phyloP scores from a whole-genome alignment of 305 asterid species.

The Fraxinus ornus region DNA sequence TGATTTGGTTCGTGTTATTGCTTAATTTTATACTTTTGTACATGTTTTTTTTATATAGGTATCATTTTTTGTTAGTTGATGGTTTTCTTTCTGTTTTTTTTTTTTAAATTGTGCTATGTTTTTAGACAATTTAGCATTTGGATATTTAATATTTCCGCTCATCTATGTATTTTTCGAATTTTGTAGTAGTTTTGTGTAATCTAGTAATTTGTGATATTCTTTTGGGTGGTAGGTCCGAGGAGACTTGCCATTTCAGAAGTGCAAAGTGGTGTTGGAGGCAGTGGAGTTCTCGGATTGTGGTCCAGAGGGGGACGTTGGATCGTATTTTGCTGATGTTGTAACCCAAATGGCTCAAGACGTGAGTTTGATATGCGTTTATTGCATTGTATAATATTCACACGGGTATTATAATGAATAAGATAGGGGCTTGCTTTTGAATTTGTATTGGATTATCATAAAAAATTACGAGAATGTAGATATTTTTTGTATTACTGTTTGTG shows the following conservation, averaged over 20 bases:
- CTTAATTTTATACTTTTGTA: neutral
- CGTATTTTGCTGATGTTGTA: constrained; percentile 89
- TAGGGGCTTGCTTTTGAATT: neutral
- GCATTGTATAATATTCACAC: neutral
- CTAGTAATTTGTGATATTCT: constrained; percentile 14
- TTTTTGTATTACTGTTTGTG: neutral
- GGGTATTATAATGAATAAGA: neutral
- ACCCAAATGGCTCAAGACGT: constrained; percentile 96
- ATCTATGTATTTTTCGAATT: neutral
- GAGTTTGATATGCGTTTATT: constrained; percentile 33
- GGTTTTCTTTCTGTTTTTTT: neutral
- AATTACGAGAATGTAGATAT: neutral
- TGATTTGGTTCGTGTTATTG: constrained; percentile 38
- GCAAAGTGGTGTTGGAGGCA: constrained; percentile 80
- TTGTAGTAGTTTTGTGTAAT: constrained; percentile 13
- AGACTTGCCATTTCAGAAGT: constrained; percentile 82
- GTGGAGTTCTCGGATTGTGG: constrained; percentile 67
- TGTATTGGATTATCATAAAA: neutral
- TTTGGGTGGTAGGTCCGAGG: constrained; percentile 70
- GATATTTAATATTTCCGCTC: neutral
- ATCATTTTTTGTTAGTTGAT: neutral
- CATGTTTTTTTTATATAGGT: neutral
- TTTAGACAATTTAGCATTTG: neutral
- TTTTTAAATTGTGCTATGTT: neutral
- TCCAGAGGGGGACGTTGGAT: constrained; percentile 74